Evolutionary conservation across 2,329 filamentous ascomycete genomes (phyloP).

Genomic region (Claviceps pazoutovae): DNA sequence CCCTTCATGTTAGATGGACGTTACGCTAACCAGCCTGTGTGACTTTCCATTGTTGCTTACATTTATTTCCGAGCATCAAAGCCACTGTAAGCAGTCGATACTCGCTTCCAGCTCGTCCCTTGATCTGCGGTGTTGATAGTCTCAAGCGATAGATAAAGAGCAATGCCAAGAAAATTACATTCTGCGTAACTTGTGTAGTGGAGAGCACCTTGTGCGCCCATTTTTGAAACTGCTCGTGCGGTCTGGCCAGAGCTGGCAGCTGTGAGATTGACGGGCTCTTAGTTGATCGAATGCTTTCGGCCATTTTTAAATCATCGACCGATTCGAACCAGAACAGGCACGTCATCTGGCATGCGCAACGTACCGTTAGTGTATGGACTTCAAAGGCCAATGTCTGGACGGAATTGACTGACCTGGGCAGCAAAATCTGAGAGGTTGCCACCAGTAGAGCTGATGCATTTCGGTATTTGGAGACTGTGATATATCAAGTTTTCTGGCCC

Average conservation of each 20-base stretch:
- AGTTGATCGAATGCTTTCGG: constrained; percentile 44
- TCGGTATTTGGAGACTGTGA: constrained; percentile 57
- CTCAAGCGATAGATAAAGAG: constrained; percentile 91
- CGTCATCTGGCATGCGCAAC: constrained; percentile 50
- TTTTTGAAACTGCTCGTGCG: constrained; percentile 71
- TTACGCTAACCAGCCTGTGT: background rate
- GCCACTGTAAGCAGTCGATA: constrained; percentile 87
- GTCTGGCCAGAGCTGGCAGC: constrained; percentile 58
- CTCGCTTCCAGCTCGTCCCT: constrained; percentile 85
- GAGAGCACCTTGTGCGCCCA: constrained; percentile 86
- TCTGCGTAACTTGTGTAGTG: constrained; percentile 91
- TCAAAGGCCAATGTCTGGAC: background rate
- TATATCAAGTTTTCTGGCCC: constrained; percentile 34
- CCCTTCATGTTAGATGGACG: background rate
- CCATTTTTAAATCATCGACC: constrained; percentile 60
- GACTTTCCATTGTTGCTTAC: constrained; percentile 30
- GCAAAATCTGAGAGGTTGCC: constrained; percentile 73
- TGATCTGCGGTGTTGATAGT: constrained; percentile 74
- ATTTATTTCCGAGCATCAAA: constrained; percentile 97
- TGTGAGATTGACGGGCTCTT: constrained; percentile 30
- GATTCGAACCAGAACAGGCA: constrained; percentile 97
- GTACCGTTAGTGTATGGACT: background rate
- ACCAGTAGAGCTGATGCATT: constrained; percentile 59
- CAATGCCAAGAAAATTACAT: constrained; percentile 80
- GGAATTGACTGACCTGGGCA: constrained; percentile 48